A percentile compares a stretch with the other conserved stretches of the same genome.
Conservation (phyloP, 176 grass and related monocot species). For the Triticum urartu region DNA sequence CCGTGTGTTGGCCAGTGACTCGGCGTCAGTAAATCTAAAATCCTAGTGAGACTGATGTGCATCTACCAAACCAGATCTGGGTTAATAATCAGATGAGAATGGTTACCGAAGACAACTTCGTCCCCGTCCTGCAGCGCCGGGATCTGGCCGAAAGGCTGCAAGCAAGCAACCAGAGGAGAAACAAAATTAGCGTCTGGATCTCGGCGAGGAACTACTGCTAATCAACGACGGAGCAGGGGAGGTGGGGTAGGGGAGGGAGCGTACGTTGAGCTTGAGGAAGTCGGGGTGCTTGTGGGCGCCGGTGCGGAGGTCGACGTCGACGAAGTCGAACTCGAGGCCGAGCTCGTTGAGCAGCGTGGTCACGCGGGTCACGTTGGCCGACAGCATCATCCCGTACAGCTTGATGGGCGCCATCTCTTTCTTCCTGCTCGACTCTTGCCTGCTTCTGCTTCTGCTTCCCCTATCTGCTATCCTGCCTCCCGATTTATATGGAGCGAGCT, state of each 20-base stretch:
- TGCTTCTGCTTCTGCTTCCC: too few species aligned
- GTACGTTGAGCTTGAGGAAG: slow-evolving; percentile 82
- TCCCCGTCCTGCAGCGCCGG: slow-evolving; percentile 72
- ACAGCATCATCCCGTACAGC: slow-evolving; percentile 63
- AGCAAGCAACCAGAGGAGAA: background rate
- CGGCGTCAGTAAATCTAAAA: too few species aligned
- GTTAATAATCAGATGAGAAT: background rate
- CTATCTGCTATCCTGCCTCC: background rate
- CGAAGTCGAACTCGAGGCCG: slow-evolving; percentile 67
- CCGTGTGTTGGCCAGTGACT: too few species aligned
- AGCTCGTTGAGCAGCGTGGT: slow-evolving; percentile 67
- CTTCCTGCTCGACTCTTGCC: too few species aligned
- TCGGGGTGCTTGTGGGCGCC: slow-evolving; percentile 75
- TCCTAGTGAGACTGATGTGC: too few species aligned
- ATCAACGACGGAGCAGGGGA: background rate
- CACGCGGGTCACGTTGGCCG: slow-evolving; percentile 56
- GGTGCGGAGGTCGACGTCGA: slow-evolving; percentile 69
- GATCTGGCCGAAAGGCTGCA: slow-evolving; percentile 94
- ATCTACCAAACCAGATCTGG: too few species aligned
- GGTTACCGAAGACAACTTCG: slow-evolving; percentile 58
- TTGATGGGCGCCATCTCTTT: slow-evolving; percentile 49
- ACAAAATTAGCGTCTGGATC: background rate
- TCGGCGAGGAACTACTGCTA: background rate
- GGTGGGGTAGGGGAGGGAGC: background rate
- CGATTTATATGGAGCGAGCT: background rate